Base-by-base conservation (phyloP, 306 rosid species). In the Sechiopsis laciniata region DNA sequence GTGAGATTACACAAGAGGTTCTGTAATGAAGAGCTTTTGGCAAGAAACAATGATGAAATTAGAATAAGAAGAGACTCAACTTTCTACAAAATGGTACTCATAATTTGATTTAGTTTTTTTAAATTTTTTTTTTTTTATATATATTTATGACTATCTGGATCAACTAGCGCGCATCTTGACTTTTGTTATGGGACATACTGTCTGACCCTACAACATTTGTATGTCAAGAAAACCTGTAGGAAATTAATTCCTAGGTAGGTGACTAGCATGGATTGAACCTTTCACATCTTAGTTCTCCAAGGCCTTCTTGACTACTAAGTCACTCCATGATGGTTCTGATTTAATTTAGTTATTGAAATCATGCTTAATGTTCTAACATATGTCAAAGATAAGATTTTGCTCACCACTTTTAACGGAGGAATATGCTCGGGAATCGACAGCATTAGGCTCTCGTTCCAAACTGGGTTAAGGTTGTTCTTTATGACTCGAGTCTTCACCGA, bases 361-460 rank as follows among this genome's bases (percentile, higher is more conserved):
- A 70, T 51, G 46, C 26, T 51, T 20, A 32, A 21, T 11, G 52
- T 64, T 11, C 13, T 46, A 68, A 68, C 35, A 68, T 68, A 21
- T 12, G 57, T n/a, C 55, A 68, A 70, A 24, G 15, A 8, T 14
- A 69, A 17, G 35, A 37, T 32, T 35, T 19, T 73, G 17, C 88
- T 79, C 83, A 93, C 98, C 90, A 90, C 84, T 88, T 90, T 88
- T 48, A 93, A 85, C 53, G 96, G 96, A 80, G 96, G 98, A 75
- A 84, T 82, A 54, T 84, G 67, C 7, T 93, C 91, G 3, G 98
- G 96, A 78, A 93, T 93, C 32, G 98, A 93, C 54, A 93, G 71
- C 96, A 90, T 90, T 48, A 93, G 78, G 82, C 91, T 87, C 77
- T 93, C 93, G 75, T 93, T 93, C 96, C 98, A 93, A 7, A 93